Evolutionary conservation across 2,329 filamentous ascomycete species (phyloP), one percentile per base, ranked within the genome.

Genomic region (Elsinoe ampelina): DNA sequence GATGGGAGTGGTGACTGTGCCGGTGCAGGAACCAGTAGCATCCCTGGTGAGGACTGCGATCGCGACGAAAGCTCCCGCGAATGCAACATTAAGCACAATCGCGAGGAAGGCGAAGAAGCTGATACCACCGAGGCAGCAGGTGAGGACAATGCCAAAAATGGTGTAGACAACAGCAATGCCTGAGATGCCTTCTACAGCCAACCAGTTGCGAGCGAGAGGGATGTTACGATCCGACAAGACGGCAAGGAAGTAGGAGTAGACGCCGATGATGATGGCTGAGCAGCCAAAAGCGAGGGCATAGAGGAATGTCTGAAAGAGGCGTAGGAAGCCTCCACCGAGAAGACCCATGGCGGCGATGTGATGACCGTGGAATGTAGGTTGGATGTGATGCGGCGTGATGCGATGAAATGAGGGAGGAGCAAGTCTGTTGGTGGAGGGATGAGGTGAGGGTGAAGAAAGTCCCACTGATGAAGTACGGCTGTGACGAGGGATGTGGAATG

Each of bases 241-340:
- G 7, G 86, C 82, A 51, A 96, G 81, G 77, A 90, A 95, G 77
- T 95, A 95, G 51, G 84, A 85, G 77, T 86, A 91, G 66, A 70
- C 65, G 52, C 67, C 69, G 60, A 96, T 80, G 60, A 92, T 80
- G 62, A 95, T 78, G 58, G 79, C 82, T 7, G 85, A 78, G 69
- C 83, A 87, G 67, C 81, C 77, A 71, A 95, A 86, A 65, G 89
- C 82, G 57, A 95, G 72, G 62, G 79, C 73, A 63, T 92, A 87
- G 65, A 95, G 75, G 68, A 85, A 77, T 69, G 85, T 86, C 66
- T 89, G 58, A 36, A 67, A 72, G 55, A 80, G 72, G 65, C 88
- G 89, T 64, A 95, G 81, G 64, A 81, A 76, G 60, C 84, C 70
- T 61, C 83, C 81, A 58, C 70, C 70, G 64, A 70, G 54, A 61